Evolutionary conservation across 768 basidiomycete genomes (phyloP).

Genomic region (Suillus clintonianus): DNA sequence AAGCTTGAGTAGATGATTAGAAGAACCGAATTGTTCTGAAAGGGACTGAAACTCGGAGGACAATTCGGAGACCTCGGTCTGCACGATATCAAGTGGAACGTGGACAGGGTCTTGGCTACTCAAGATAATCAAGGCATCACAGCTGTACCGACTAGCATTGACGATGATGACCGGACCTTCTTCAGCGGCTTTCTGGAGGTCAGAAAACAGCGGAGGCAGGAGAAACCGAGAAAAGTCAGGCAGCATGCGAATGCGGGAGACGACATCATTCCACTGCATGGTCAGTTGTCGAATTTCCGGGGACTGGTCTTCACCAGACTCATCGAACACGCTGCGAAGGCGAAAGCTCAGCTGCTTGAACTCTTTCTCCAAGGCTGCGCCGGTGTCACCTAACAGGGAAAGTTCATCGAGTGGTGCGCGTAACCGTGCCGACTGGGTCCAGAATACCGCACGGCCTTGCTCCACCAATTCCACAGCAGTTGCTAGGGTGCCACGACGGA

Average conservation of each 20-base stretch:
- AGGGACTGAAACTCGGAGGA: no score
- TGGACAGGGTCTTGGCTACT: conserved; percentile 4
- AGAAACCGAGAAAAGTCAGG: conserved; percentile 15
- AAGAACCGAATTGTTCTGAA: no score
- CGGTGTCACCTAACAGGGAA: neutral
- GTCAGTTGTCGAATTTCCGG: no score
- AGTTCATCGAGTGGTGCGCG: neutral
- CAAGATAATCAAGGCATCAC: conserved; percentile 18
- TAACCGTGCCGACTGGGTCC: neutral
- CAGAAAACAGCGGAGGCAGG: conserved; percentile 3
- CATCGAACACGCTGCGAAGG: no score
- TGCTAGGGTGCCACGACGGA: neutral
- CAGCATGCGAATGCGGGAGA: conserved; percentile 9
- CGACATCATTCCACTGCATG: no score
- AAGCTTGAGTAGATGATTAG: no score
- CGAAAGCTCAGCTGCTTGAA: no score
- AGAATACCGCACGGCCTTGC: neutral
- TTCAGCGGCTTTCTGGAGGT: conserved; percentile 12
- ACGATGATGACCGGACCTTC: conserved; percentile 18
- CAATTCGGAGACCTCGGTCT: no score
- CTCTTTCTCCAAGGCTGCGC: neutral
- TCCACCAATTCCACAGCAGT: neutral
- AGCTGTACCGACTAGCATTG: conserved; percentile 5
- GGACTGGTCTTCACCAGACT: no score
- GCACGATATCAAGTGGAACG: neutral